Base-by-base conservation (phyloP, 2,329 filamentous ascomycete species). In the Scopulariopsis brevicaulis region DNA sequence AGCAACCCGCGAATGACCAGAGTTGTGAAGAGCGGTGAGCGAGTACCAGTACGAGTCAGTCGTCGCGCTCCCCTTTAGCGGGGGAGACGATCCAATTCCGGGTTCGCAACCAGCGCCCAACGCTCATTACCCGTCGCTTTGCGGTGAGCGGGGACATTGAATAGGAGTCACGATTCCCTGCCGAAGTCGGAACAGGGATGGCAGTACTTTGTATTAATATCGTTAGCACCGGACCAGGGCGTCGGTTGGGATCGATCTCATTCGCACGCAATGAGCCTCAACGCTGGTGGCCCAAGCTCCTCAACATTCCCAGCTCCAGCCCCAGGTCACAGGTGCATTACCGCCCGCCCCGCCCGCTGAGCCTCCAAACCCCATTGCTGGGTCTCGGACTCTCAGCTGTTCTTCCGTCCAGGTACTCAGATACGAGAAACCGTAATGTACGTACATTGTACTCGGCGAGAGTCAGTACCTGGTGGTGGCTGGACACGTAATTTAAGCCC, bases 221-320 rank as follows among this genome's bases (percentile, higher is more conserved):
- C 12, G 40, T 46, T 7, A n/a, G 40, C 40, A n/a, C 8, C 40
- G n/a, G 15, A 18, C 40, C 15, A n/a, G 40, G 15, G 6, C 12
- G 15, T 46, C 10, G 40, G 15, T 46, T 15, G 14, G 40, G 11
- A 46, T n/a, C 15, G 18, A 8, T n/a, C 15, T 46, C 37, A 40
- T 3, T 15, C 40, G 28, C 8, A n/a, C 12, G 14, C 18, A n/a
- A n/a, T 46, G 40, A 46, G 40, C 40, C 55, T 57, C 55, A 57
- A 57, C 55, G 35, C 25, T 52, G 50, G 46, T 57, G 55, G 55
- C 48, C 55, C 55, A 53, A 57, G 55, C 55, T 57, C 55, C 55
- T 57, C 55, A 57, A 57, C 55, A 57, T 52, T 57, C 55, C 34
- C 25, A 24, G 40, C 24, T 25, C 37, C 25, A 24, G 28, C 28